Conservation (phyloP, 2,329 filamentous ascomycete species). For the Ceratocystis diversiconidia region DNA sequence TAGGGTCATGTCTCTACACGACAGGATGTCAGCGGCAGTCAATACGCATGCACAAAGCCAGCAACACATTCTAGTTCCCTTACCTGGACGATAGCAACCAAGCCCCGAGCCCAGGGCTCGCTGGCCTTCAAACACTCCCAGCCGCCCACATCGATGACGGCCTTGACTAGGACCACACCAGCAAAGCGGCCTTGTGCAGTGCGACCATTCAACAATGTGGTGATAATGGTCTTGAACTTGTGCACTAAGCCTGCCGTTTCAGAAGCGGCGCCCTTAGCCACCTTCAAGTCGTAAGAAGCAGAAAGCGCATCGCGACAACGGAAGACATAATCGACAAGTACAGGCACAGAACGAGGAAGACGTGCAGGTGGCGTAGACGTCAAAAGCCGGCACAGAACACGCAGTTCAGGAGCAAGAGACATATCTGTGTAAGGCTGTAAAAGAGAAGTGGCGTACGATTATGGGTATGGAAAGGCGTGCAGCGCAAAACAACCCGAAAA, state of each 20-base stretch:
- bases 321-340: slow-evolving; percentile 47
- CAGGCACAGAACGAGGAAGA: slow-evolving; percentile 58
- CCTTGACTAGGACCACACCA: slow-evolving; percentile 66
- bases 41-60: background rate
- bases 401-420: slow-evolving; percentile 42
- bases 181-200: slow-evolving; percentile 61
- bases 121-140: slow-evolving; percentile 65
- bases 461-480: background rate
- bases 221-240: slow-evolving; percentile 66
- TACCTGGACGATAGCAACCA: slow-evolving; percentile 62
- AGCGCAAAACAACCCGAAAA: background rate
- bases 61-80: slow-evolving; percentile 18
- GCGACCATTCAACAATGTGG: slow-evolving; percentile 63
- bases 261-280: slow-evolving; percentile 43
- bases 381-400: slow-evolving; percentile 53
- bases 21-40: slow-evolving; percentile 20
- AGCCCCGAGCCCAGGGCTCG: slow-evolving; percentile 61
- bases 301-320: slow-evolving; percentile 49
- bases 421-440: slow-evolving; percentile 20
- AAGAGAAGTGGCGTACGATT: background rate
- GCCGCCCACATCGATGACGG: slow-evolving; percentile 66
- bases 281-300: slow-evolving; percentile 42
- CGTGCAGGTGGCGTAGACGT: slow-evolving; percentile 57
- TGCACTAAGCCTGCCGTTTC: slow-evolving; percentile 61
- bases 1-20: slow-evolving; percentile 62